phyloP scores from a whole-genome alignment of 805 yeast species.

The Zygoascus flipseniorum region DNA sequence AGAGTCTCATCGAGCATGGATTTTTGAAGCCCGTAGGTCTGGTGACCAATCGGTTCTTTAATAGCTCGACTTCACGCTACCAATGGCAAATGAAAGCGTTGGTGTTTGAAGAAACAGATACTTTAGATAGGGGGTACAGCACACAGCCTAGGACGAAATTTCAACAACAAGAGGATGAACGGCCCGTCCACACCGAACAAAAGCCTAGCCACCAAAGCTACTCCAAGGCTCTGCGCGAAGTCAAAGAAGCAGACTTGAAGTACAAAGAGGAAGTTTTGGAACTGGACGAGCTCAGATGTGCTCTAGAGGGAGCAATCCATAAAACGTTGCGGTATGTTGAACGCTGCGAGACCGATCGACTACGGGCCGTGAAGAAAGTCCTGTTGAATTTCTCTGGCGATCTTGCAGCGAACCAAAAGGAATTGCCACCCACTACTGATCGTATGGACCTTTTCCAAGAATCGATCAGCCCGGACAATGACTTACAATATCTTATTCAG shows the following conservation, averaged over 20 bases:
- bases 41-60: slow-evolving; percentile 47
- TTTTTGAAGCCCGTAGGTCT: slow-evolving; percentile 56
- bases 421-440: slow-evolving; percentile 4
- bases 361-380: slow-evolving; percentile 57
- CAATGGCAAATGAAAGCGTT: slow-evolving; percentile 64
- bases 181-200: neutral
- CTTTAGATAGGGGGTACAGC: neutral
- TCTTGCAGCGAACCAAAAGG: slow-evolving; percentile 35
- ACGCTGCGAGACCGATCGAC: slow-evolving; percentile 63
- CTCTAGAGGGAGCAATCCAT: slow-evolving; percentile 55
- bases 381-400: slow-evolving; percentile 53
- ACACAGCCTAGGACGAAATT: neutral
- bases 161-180: neutral
- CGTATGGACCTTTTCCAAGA: slow-evolving; percentile 27
- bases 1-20: slow-evolving; percentile 55
- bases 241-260: slow-evolving; percentile 39
- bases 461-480: slow-evolving; percentile 54
- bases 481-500: slow-evolving; percentile 50
- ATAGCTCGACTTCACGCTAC: slow-evolving; percentile 58
- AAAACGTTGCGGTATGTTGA: slow-evolving; percentile 65
- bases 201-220: neutral
- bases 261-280: slow-evolving; percentile 46
- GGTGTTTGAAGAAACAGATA: slow-evolving; percentile 19
- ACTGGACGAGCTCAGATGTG: slow-evolving; percentile 57
- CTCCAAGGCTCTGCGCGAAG: slow-evolving; percentile 2